phyloP scores from a whole-genome alignment of 176 grass and related monocot species.

The Hordeum marinum region DNA sequence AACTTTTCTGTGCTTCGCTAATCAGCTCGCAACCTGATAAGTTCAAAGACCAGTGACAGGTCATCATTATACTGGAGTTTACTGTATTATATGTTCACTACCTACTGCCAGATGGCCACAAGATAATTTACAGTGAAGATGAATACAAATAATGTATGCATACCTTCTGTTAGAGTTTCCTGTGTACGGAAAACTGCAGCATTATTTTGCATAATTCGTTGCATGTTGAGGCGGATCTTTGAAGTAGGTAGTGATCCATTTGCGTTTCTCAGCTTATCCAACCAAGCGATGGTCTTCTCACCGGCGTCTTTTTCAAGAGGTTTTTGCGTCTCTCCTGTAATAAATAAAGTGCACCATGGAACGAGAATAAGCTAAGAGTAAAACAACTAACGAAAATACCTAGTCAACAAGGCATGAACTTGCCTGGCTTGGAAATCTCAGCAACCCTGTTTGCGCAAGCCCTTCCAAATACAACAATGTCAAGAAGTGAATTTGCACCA shows the following conservation, averaged over 20 bases:
- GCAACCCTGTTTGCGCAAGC: slow-evolving; percentile 79
- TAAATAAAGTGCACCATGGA: background rate
- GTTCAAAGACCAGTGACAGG: background rate
- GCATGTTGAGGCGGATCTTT: slow-evolving; percentile 72
- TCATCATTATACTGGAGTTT: background rate
- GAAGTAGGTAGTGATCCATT: slow-evolving; percentile 64
- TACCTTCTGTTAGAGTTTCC: slow-evolving; percentile 74
- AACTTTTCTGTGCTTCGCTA: slow-evolving; percentile 53
- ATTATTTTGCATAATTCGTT: slow-evolving; percentile 83
- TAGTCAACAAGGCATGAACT: slow-evolving; percentile 1
- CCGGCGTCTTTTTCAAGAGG: slow-evolving; percentile 50
- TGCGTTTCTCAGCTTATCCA: slow-evolving; percentile 62
- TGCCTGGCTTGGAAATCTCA: slow-evolving; percentile 64
- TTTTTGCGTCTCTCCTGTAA: slow-evolving; percentile 55
- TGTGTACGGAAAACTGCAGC: slow-evolving; percentile 76
- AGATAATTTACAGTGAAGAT: background rate
- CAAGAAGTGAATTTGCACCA: slow-evolving; percentile 78
- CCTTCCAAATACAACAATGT: slow-evolving; percentile 82
- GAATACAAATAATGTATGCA: background rate
- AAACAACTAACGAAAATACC: background rate
- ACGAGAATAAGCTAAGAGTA: slow-evolving; percentile 7
- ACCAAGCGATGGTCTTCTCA: slow-evolving; percentile 63
- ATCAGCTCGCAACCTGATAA: slow-evolving; percentile 56
- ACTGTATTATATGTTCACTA: background rate
- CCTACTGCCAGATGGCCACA: background rate